Evolutionary conservation across 2,329 filamentous ascomycete genomes (phyloP).

Genomic region (Celoporthe dispersa): DNA sequence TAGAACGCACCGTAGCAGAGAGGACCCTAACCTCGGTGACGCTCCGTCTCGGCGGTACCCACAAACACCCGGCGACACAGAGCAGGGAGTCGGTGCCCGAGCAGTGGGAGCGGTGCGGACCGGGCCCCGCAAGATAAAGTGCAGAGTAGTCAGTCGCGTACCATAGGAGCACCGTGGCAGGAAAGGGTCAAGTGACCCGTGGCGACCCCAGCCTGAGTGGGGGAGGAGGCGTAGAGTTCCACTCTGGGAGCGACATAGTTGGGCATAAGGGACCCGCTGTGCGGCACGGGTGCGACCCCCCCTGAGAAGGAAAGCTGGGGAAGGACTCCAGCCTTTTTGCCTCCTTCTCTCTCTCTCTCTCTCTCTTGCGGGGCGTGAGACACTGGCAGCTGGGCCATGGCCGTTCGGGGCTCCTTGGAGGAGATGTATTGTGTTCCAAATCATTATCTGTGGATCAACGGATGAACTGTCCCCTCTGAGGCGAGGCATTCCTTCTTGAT

Average conservation of each 20-base stretch:
- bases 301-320: constrained; percentile 5
- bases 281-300: neutral
- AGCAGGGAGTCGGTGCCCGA: constrained; percentile 1
- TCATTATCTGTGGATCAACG: neutral
- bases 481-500: neutral
- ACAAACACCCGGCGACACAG: constrained; percentile 5
- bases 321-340: neutral
- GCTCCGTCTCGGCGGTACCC: neutral
- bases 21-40: neutral
- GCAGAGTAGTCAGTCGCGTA: neutral
- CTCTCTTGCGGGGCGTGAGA: neutral
- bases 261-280: neutral
- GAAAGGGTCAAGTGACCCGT: neutral
- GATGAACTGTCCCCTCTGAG: neutral
- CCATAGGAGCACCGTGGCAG: neutral
- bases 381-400: neutral
- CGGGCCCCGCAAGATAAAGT: constrained; percentile 14
- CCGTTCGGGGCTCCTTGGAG: neutral
- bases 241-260: neutral
- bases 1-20: neutral
- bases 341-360: neutral
- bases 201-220: neutral
- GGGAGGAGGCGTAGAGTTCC: neutral
- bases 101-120: constrained; percentile 5
- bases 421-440: neutral